Evolutionary conservation across 108 stramenopile genomes (phyloP).

Genomic region (Poteriospumella lacustris): DNA sequence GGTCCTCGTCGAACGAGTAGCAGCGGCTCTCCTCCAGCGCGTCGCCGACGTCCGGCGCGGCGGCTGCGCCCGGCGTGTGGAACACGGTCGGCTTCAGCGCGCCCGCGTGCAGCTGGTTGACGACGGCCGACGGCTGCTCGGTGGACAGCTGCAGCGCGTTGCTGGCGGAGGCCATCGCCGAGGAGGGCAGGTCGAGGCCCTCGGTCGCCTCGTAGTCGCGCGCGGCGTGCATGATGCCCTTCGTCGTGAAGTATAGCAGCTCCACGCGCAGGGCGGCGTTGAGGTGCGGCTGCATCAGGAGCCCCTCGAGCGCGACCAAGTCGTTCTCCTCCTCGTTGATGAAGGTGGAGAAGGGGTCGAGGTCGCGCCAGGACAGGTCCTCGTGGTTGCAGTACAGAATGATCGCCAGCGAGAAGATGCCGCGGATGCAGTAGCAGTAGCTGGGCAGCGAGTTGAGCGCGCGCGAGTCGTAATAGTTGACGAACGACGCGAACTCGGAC

Average conservation of each 20-base stretch:
- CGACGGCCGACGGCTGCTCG: no score
- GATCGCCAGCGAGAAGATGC: neutral
- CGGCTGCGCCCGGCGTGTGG: slow-evolving; percentile 14
- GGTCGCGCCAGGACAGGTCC: neutral
- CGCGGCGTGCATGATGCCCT: slow-evolving; percentile 24
- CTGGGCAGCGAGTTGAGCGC: neutral
- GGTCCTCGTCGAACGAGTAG: neutral
- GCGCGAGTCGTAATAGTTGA: neutral
- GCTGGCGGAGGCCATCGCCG: no score
- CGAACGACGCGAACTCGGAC: neutral
- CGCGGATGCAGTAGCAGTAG: neutral
- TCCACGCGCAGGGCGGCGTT: slow-evolving; percentile 33
- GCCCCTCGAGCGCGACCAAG: neutral
- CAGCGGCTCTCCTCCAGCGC: neutral
- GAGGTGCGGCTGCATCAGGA: slow-evolving; percentile 17
- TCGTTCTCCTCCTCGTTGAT: neutral
- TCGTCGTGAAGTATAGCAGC: slow-evolving; percentile 31
- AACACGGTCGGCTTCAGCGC: slow-evolving; percentile 1
- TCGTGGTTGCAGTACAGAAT: neutral
- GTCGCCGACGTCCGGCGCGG: neutral
- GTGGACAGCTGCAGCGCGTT: no score
- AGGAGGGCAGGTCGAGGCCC: no score
- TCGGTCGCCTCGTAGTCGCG: neutral
- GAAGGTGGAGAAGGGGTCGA: neutral
- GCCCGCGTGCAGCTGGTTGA: no score